A percentile compares a stretch with the other conserved stretches of the same genome.
Evolutionary conservation across 768 basidiomycete genomes (phyloP).

Genomic region (Agaricus subrufescens): DNA sequence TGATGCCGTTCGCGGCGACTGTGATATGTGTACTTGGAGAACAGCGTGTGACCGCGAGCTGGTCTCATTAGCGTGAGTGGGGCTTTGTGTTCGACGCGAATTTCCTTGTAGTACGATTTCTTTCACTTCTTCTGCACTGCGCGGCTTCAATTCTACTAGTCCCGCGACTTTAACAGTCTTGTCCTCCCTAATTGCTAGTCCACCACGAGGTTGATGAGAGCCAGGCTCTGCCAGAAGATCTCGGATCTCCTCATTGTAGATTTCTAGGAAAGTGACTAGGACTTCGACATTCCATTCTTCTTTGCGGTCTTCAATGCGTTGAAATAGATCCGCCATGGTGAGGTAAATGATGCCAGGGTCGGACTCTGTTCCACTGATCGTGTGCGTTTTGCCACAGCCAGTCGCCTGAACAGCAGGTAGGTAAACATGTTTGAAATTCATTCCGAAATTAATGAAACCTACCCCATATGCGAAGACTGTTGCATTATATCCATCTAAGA

Average conservation of each 20-base stretch:
- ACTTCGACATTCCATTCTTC: conserved; percentile 87
- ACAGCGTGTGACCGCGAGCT: conserved; percentile 98
- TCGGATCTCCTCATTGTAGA: conserved; percentile 98
- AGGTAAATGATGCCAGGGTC: conserved; percentile 95
- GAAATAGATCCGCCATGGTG: conserved; percentile 96
- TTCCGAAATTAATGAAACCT: conserved; percentile 24
- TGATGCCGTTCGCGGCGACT: conserved; percentile 81
- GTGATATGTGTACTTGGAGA: conserved; percentile 89
- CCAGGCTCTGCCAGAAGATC: conserved; percentile 84
- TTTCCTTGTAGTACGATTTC: conserved; percentile 90
- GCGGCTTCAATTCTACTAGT: conserved; percentile 77
- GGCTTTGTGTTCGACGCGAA: conserved; percentile 82
- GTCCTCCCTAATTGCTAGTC: conserved; percentile 91
- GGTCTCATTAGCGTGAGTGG: conserved; percentile 94
- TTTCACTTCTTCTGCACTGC: conserved; percentile 88
- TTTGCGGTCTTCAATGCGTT: conserved; percentile 80
- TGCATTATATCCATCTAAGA: conserved; percentile 93
- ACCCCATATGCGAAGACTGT: conserved; percentile 99
- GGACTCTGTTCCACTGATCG: conserved; percentile 85
- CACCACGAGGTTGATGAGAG: conserved; percentile 63
- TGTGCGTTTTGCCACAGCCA: conserved; percentile 99
- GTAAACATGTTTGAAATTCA: neutral
- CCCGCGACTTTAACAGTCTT: conserved; percentile 88
- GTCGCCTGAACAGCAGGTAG: conserved; percentile 65
- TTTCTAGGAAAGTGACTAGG: conserved; percentile 93